Percentiles rank a stretch among this genome's conserved stretches.
Conservation (phyloP, 345 rosid genomes). For the Salix brachista region DNA sequence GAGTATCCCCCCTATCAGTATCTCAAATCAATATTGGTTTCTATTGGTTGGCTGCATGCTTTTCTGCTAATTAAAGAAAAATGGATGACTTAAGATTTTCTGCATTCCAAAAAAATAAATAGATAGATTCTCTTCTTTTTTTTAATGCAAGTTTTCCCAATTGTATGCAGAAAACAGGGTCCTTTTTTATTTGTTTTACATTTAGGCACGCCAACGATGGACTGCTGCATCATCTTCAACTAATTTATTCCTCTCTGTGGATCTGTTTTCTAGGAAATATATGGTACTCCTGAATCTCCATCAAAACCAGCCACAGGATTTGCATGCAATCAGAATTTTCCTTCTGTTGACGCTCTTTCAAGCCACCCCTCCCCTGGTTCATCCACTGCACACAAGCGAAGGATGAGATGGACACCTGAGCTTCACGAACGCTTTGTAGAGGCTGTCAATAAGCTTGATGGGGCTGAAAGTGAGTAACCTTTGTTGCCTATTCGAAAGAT, state of each 20-base stretch:
- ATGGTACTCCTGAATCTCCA: constrained; percentile 44
- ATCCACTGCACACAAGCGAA: constrained; percentile 54
- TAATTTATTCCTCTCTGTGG: constrained; percentile 22
- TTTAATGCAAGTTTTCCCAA: no score
- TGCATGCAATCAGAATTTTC: constrained; percentile 32
- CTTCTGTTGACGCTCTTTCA: constrained; percentile 40
- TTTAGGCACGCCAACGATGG: not conserved
- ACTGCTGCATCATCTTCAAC: constrained; percentile 4
- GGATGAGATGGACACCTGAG: constrained; percentile 97
- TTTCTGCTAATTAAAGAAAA: no score
- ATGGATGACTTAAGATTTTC: no score
- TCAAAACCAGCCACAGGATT: constrained; percentile 27
- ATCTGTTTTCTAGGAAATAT: constrained; percentile 56
- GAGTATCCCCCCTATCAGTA: not conserved
- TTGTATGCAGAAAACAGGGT: no score
- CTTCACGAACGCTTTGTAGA: constrained; percentile 69
- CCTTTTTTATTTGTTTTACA: no score
- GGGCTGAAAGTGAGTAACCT: constrained; percentile 78
- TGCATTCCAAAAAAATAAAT: no score
- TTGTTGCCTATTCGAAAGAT: not conserved
- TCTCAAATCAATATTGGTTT: no score
- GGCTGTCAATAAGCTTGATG: constrained; percentile 74
- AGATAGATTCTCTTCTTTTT: no score
- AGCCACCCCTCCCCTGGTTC: constrained; percentile 43
- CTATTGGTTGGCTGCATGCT: not conserved